Percentiles rank a stretch among this genome's conserved stretches.
These are phyloP conservation scores for Camelina neglecta DNA, from an alignment of 345 rosid species.

Conservation along the genomic window DNA sequence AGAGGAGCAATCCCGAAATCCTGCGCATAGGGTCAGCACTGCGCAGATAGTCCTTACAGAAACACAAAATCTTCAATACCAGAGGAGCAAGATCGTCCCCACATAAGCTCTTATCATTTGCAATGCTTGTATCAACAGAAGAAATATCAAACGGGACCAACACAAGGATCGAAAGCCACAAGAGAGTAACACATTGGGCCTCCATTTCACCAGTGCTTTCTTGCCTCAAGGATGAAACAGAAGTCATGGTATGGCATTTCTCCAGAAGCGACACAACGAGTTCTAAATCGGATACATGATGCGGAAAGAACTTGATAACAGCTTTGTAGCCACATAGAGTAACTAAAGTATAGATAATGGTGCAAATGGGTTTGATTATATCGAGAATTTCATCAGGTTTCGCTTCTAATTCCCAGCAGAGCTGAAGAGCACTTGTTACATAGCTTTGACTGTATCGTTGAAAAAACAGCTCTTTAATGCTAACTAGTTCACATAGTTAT, in stretches of 20 bases:
- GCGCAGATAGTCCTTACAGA: constrained; percentile 85
- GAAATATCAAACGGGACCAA: constrained; percentile 94
- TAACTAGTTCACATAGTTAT: too few species aligned
- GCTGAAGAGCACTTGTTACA: too few species aligned
- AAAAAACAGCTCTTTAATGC: too few species aligned
- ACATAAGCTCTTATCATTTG: constrained; percentile 43
- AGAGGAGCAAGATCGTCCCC: constrained; percentile 69
- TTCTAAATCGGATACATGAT: constrained; percentile 88
- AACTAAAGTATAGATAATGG: constrained; percentile 72
- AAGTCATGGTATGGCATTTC: constrained; percentile 66
- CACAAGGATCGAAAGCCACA: constrained; percentile 95
- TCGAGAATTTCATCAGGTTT: too few species aligned
- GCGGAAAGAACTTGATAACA: constrained; percentile 84
- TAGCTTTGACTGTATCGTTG: too few species aligned
- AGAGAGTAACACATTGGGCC: constrained; percentile 76
- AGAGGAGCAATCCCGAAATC: constrained; percentile 81
- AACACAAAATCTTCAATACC: constrained; percentile 69
- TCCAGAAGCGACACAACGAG: constrained; percentile 83
- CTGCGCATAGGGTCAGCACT: constrained; percentile 93
- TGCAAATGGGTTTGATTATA: constrained; percentile 54
- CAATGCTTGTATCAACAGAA: constrained; percentile 81
- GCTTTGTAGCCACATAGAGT: constrained; percentile 92
- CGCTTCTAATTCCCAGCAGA: too few species aligned
- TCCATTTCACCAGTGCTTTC: constrained; percentile 99
- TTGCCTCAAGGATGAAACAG: constrained; percentile 67